Conservation (phyloP, 169 alveolate species). For the Plasmodium relictum region DNA sequence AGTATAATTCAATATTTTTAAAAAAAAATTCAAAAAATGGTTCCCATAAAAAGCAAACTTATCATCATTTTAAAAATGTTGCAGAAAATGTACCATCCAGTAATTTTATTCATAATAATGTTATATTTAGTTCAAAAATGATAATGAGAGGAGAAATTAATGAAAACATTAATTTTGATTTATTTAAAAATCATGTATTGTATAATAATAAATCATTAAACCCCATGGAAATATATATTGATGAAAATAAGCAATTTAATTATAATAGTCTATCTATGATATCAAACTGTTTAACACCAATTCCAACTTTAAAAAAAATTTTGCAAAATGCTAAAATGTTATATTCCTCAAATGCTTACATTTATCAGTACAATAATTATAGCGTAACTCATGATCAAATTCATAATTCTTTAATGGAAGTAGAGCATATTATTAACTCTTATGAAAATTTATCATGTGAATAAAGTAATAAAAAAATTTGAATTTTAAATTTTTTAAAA, state of each 20-base stretch:
- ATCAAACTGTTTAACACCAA: constrained; percentile 78
- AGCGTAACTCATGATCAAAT: constrained; percentile 76
- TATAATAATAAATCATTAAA: constrained; percentile 72
- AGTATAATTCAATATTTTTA: constrained; percentile 22
- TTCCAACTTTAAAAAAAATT: constrained; percentile 69
- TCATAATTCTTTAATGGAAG: constrained; percentile 35
- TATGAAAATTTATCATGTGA: constrained; percentile 62
- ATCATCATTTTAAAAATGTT: constrained; percentile 1
- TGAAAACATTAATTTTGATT: constrained; percentile 73
- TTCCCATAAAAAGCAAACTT: not conserved
- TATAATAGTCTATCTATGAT: constrained; percentile 76
- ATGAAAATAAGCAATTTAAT: constrained; percentile 25
- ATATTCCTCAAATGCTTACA: constrained; percentile 79
- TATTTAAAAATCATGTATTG: constrained; percentile 78
- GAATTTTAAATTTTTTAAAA: too few species aligned
- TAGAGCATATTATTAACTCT: constrained; percentile 39
- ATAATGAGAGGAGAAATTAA: constrained; percentile 78
- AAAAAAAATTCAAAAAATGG: constrained; percentile 1
- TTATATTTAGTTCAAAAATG: constrained; percentile 73
- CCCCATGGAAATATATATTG: constrained; percentile 77
- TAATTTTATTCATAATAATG: constrained; percentile 68
- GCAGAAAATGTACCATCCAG: not conserved
- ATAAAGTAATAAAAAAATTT: not conserved
- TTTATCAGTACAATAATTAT: constrained; percentile 72
- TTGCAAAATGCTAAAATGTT: constrained; percentile 76